These are phyloP conservation scores for Dothistroma septosporum DNA, from an alignment of 2,329 filamentous ascomycete species.

Conservation along the genomic window DNA sequence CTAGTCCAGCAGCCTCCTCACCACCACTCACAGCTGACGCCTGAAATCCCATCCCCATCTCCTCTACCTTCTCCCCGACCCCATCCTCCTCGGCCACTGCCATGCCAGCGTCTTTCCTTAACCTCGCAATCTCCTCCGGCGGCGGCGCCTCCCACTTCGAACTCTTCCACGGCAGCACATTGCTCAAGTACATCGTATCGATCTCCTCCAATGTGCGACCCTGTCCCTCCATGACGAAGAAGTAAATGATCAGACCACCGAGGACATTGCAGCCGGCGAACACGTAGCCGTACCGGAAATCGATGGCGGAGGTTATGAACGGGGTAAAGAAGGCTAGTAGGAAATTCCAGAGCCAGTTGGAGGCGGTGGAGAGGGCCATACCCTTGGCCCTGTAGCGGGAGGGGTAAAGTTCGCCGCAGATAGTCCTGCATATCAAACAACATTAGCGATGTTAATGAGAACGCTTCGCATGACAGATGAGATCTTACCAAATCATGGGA, in stretches of 20 bases:
- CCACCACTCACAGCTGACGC: background rate
- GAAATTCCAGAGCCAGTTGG: constrained; percentile 53
- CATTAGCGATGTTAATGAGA: too few species aligned
- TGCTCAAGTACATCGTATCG: constrained; percentile 66
- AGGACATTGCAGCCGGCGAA: constrained; percentile 70
- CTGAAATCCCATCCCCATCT: background rate
- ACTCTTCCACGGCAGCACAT: constrained; percentile 30
- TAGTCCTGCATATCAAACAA: constrained; percentile 36
- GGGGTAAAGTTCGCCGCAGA: constrained; percentile 45
- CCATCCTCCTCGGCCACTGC: constrained; percentile 2
- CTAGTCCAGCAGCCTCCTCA: background rate
- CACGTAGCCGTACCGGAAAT: constrained; percentile 70
- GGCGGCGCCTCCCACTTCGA: constrained; percentile 32
- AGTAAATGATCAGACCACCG: constrained; percentile 64
- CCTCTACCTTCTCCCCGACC: background rate
- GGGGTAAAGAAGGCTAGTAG: constrained; percentile 64
- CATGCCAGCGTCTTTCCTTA: constrained; percentile 15
- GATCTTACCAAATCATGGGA: constrained; percentile 55
- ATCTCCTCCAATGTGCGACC: constrained; percentile 75
- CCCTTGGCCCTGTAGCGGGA: constrained; percentile 47
- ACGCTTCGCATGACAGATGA: background rate
- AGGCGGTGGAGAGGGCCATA: constrained; percentile 56
- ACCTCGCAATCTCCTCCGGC: constrained; percentile 27
- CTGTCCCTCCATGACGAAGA: constrained; percentile 72
- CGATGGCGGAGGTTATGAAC: constrained; percentile 68